Percentiles rank a stretch among this genome's conserved stretches.
Evolutionary conservation across 352 stramenopile species (phyloP).

Genomic region (Pilasporangium apinafurcum): DNA sequence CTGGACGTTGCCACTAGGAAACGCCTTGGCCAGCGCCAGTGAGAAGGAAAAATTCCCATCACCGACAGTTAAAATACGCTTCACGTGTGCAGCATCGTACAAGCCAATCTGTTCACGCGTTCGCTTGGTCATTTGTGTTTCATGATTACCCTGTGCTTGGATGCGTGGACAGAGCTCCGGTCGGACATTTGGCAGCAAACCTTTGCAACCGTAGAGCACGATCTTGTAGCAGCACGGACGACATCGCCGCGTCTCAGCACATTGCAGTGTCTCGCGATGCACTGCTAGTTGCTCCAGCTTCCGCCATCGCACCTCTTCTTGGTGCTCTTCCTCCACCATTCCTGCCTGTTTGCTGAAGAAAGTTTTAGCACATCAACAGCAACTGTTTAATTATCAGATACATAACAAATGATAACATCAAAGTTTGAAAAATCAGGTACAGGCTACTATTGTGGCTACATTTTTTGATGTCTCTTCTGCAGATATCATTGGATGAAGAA

Average conservation of each 20-base stretch:
- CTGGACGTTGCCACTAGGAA: conserved; percentile 22
- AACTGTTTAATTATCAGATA: too few relatives aligned
- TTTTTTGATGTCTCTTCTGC: too few relatives aligned
- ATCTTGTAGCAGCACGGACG: conserved; percentile 88
- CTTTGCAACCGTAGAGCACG: conserved; percentile 44
- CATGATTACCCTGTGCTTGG: not conserved
- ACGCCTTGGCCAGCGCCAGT: conserved; percentile 73
- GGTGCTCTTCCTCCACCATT: too few relatives aligned
- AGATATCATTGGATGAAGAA: too few relatives aligned
- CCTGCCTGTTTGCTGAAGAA: too few relatives aligned
- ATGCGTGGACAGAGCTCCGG: conserved; percentile 72
- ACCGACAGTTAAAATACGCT: conserved; percentile 87
- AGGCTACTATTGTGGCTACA: too few relatives aligned
- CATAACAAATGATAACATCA: too few relatives aligned
- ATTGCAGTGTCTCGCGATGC: conserved; percentile 61
- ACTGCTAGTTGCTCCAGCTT: conserved; percentile 51
- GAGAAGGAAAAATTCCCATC: conserved; percentile 97
- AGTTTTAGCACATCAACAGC: too few relatives aligned
- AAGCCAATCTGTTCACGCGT: conserved; percentile 29
- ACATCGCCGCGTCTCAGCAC: conserved; percentile 57
- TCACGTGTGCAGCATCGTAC: conserved; percentile 39
- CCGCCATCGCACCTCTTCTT: conserved; percentile 27
- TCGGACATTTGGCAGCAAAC: conserved; percentile 64
- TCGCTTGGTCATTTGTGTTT: not conserved
- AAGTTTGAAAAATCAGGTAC: too few relatives aligned